Evolutionary conservation across 495 filamentous ascomycete genomes (phyloP), one percentile per base, ranked within the genome.

Genomic region (Hypoxylon lienhwacheense): DNA sequence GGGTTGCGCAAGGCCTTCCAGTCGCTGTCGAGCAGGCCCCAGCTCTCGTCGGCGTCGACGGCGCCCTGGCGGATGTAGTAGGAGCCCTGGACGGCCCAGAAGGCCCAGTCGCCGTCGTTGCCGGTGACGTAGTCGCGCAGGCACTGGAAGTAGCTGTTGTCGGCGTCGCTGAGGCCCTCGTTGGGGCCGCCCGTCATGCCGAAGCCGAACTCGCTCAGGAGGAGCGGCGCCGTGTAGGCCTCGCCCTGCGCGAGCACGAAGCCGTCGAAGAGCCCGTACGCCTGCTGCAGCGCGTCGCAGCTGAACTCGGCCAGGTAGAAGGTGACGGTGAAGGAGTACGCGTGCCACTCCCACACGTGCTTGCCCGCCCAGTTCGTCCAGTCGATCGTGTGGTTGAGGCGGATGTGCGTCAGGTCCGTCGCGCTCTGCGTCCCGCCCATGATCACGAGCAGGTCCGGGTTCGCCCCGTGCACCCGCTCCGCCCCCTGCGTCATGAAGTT

Each of bases 311-410:
- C 48, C 24, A 70, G 58, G 10, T 68, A 67, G 50, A 68, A 73
- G 1, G 67, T 76, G 0, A 77, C 70, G n/a, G 73, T 76, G 58
- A 75, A 77, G 32, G 59, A 62, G 65, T 80, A 78, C 22, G 73
- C 72, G 64, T 80, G 75, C 67, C 71, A 75, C 63, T 80, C 77
- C 74, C 75, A 80, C 1, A 80, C 76, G 31, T 72, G 67, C 56
- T 80, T 78, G 20, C 66, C 67, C 31, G 36, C 29, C 70, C 72
- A 78, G 11, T 56, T 67, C 20, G 41, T 50, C 32, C 68, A 72
- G 58, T 77, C 74, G 35, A 78, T 67, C 32, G 63, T 65, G 21
- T 32, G 25, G 31, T 57, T 52, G 15, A 39, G 34, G 2, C 71
- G 66, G 21, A 76, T 44, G 51, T 76, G 76, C 26, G 70, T 63